Base-by-base conservation (phyloP, 805 yeast species). In the Monosporozyma unispora region DNA sequence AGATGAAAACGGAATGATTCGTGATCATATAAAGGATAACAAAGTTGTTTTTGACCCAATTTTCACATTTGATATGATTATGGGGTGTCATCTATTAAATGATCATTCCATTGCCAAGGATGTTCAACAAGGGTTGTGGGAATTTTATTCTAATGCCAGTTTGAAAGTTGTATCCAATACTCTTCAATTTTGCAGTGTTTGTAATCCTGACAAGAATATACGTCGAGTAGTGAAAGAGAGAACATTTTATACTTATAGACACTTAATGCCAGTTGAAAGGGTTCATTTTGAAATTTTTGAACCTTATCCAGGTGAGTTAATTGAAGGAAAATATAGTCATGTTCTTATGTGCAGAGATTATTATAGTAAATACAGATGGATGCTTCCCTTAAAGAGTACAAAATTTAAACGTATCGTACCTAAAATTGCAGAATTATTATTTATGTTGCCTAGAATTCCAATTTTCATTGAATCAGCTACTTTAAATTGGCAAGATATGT, bases 81-180 rank as follows among this genome's bases (percentile, higher is more conserved):
- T 65, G 53, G 54, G 58, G 11, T 57, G 61, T 3, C 70, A 67
- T 49, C 39, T 67, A n/a, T 52, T 65, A 51, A 66, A 67, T 50
- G 50, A 53, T 16, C 69, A 65, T 50, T 49, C 54, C 38, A 48
- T 50, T 6, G 50, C 45, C 25, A 53, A 53, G 21, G 47, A 48
- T 12, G 45, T 63, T 6, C 56, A 57, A 44, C 48, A 48, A 10
- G 45, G 51, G 11, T 31, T 67, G 16, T 48, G 48, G 10, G 50
- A 55, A 27, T 50, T 51, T 22, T 61, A 57, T 43, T 57, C 64
- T 7, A 67, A 66, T 46, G 53, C 59, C 22, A 58, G 66, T 3
- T 51, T 60, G 21, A 58, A 52, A 8, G 50, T 57, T 18, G 51
- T 53, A 22, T 48, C 48, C 7, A 49, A 54, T 31, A 54, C 59